Percentiles rank a stretch among this genome's conserved stretches.
phyloP scores from a whole-genome alignment of 345 rosid genomes.

The Aurinia saxatilis region DNA sequence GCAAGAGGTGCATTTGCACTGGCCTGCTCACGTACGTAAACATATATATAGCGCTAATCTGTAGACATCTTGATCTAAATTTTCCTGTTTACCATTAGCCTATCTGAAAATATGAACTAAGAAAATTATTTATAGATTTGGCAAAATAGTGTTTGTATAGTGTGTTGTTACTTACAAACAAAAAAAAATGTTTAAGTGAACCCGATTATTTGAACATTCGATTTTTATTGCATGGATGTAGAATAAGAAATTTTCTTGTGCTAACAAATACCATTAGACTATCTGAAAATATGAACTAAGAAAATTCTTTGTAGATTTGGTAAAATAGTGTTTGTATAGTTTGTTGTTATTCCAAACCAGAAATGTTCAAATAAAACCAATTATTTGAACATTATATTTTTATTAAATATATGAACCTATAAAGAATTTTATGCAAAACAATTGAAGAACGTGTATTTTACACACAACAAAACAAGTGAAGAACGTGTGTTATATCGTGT shows the following conservation, averaged over 20 bases:
- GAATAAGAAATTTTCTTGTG: too few species aligned
- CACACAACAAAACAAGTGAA: too few species aligned
- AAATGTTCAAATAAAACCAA: not conserved
- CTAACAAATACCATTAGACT: not conserved
- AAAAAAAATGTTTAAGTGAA: not conserved
- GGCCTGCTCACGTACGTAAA: too few species aligned
- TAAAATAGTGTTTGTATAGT: not conserved
- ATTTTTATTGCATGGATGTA: too few species aligned
- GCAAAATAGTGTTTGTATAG: not conserved
- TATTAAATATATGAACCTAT: too few species aligned
- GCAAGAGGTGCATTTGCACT: too few species aligned
- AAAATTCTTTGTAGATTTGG: not conserved
- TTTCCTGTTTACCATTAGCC: not conserved
- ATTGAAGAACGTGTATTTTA: too few species aligned
- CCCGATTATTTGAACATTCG: not conserved
- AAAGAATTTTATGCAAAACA: constrained; percentile 2
- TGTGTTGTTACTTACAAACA: not conserved
- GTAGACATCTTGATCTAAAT: too few species aligned
- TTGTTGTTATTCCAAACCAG: not conserved
- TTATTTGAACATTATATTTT: too few species aligned
- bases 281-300: not conserved
- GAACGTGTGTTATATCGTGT: constrained; percentile 1
- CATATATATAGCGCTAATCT: too few species aligned
- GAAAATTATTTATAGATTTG: not conserved
- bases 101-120: not conserved